phyloP scores from a whole-genome alignment of 768 basidiomycete species.

The Trametopsis cervina region DNA sequence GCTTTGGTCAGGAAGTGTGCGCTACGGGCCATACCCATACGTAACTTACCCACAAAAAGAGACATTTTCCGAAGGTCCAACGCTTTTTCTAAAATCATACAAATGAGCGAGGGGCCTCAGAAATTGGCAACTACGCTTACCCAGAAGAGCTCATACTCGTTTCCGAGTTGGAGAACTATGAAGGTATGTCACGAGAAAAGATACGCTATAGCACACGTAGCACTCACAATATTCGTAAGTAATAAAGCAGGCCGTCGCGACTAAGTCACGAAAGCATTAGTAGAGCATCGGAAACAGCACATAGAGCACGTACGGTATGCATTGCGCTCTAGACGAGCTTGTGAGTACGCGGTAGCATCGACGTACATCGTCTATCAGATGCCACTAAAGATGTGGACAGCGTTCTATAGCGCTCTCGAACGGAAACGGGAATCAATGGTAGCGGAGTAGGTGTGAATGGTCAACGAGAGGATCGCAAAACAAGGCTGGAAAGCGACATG shows the following conservation, averaged over 20 bases:
- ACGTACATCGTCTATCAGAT: neutral
- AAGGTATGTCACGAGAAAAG: neutral
- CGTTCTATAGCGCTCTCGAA: neutral
- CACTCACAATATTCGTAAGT: slow-evolving; percentile 9
- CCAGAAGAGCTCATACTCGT: slow-evolving; percentile 10
- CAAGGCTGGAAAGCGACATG: no score
- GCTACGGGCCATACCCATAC: no score
- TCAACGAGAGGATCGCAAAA: no score
- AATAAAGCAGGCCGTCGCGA: slow-evolving; percentile 1
- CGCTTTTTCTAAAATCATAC: slow-evolving; percentile 14
- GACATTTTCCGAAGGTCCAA: slow-evolving; percentile 28
- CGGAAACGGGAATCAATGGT: neutral
- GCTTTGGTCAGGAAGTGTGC: no score
- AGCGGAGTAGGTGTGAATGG: no score
- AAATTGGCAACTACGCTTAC: neutral
- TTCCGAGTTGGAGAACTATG: neutral
- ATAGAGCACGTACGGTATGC: neutral
- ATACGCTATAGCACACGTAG: neutral
- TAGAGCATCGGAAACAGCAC: neutral
- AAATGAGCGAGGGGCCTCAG: neutral
- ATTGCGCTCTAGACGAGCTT: slow-evolving; percentile 3
- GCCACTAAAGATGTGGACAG: neutral
- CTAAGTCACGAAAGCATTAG: neutral
- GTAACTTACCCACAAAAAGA: slow-evolving; percentile 34
- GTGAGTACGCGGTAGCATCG: neutral